Conservation (phyloP, 2,329 filamentous ascomycete species). For the Chlorencoelia australis region DNA sequence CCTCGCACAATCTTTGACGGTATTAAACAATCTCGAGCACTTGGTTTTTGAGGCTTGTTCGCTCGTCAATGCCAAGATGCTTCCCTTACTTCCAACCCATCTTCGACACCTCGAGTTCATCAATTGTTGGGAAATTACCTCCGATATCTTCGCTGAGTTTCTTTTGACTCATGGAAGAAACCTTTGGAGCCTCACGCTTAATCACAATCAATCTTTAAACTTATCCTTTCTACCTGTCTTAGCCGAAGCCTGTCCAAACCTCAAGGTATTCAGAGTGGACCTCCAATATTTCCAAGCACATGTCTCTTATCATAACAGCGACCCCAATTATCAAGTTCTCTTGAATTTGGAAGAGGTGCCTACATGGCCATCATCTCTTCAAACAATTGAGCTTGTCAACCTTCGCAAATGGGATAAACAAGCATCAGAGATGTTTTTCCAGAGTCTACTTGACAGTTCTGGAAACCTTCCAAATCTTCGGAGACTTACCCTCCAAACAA, state of each 20-base stretch:
- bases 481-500: conserved; percentile 59
- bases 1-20: conserved; percentile 34
- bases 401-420: conserved; percentile 63
- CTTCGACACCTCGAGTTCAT: conserved; percentile 62
- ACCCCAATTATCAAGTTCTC: conserved; percentile 63
- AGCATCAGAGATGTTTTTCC: conserved; percentile 67
- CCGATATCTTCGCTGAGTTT: conserved; percentile 54
- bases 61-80: conserved; percentile 55
- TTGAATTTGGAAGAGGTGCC: conserved; percentile 57
- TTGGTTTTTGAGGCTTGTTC: conserved; percentile 68
- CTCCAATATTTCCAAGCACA: conserved; percentile 68
- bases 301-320: conserved; percentile 56
- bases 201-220: conserved; percentile 71
- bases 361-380: conserved; percentile 66
- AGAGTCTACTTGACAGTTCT: conserved; percentile 66
- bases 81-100: conserved; percentile 57
- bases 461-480: conserved; percentile 56
- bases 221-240: conserved; percentile 64
- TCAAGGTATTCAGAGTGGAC: conserved; percentile 67
- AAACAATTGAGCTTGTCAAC: conserved; percentile 63
- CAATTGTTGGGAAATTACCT: conserved; percentile 68
- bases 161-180: conserved; percentile 55
- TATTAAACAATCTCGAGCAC: conserved; percentile 53
- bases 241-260: conserved; percentile 54
- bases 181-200: conserved; percentile 58